phyloP scores from a whole-genome alignment of 169 alveolate genomes.

The Plasmodium chabaudi region DNA sequence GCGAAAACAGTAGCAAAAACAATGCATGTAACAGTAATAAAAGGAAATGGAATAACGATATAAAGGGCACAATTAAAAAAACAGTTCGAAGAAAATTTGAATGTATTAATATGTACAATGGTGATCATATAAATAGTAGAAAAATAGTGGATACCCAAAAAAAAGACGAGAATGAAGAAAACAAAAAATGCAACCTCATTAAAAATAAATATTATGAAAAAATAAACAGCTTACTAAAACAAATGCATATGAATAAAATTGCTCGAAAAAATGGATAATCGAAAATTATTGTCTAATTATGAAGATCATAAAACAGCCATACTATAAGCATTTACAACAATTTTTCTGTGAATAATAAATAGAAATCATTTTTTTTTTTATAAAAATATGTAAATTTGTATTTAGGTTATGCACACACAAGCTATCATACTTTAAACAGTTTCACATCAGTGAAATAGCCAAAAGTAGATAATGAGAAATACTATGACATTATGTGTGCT shows the following conservation, averaged over 20 bases:
- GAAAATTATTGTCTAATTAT: too few relatives aligned
- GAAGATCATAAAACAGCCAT: too few relatives aligned
- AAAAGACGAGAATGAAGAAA: slow-evolving; percentile 5
- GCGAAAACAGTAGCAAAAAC: not conserved
- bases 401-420: too few relatives aligned
- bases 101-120: not conserved
- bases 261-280: slow-evolving; percentile 23
- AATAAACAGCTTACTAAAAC: slow-evolving; percentile 35
- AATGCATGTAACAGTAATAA: not conserved
- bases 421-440: too few relatives aligned
- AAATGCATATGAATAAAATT: slow-evolving; percentile 33
- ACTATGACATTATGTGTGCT: too few relatives aligned
- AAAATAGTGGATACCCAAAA: not conserved
- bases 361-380: too few relatives aligned
- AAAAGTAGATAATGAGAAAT: too few relatives aligned
- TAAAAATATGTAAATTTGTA: too few relatives aligned
- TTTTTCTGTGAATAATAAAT: too few relatives aligned
- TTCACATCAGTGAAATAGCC: too few relatives aligned
- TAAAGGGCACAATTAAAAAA: not conserved
- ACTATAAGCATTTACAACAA: too few relatives aligned
- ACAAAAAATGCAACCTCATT: slow-evolving; percentile 5
- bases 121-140: not conserved
- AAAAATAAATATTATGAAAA: slow-evolving; percentile 61
- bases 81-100: not conserved
- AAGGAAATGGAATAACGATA: too few relatives aligned